Conservation (phyloP, 1,284 basidiomycete species). For the Erythrobasidium hasegawianum region DNA sequence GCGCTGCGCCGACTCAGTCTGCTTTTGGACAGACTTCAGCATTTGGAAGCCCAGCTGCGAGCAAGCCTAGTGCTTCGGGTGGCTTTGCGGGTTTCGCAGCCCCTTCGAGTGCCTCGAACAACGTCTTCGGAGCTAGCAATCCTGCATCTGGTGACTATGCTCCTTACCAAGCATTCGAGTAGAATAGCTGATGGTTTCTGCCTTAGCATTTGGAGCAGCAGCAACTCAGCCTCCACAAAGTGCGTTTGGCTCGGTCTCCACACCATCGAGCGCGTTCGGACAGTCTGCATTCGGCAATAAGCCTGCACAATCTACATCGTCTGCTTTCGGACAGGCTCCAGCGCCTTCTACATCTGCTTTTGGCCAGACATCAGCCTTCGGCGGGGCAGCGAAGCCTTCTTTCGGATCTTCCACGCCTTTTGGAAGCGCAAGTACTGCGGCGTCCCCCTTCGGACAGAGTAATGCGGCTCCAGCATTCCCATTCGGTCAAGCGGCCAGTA, state of each 20-base stretch:
- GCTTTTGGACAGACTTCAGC: conserved; percentile 39
- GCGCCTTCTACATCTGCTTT: conserved; percentile 40
- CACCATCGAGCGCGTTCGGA: neutral
- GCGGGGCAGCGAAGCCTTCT: conserved; percentile 36
- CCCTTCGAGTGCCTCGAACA: neutral
- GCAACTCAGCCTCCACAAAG: conserved; percentile 23
- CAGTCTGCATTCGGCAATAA: conserved; percentile 20
- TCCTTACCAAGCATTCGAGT: neutral
- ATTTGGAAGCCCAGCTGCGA: conserved; percentile 35
- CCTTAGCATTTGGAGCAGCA: conserved; percentile 44
- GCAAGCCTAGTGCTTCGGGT: neutral
- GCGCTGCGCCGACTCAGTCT: conserved; percentile 23
- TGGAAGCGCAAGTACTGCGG: conserved; percentile 29
- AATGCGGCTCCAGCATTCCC: conserved; percentile 42
- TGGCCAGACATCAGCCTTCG: conserved; percentile 42
- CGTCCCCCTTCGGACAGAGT: conserved; percentile 40
- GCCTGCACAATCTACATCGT: neutral
- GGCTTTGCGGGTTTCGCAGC: neutral
- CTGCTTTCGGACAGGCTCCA: conserved; percentile 28
- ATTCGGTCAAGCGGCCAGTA: conserved; percentile 21
- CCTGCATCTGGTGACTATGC: neutral
- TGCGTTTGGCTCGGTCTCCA: conserved; percentile 22
- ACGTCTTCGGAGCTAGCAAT: neutral
- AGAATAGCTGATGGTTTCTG: neutral
- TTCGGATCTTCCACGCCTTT: conserved; percentile 34